These are phyloP conservation scores for Xylaria longipes DNA, from an alignment of 495 filamentous ascomycete species.

Conservation along the genomic window DNA sequence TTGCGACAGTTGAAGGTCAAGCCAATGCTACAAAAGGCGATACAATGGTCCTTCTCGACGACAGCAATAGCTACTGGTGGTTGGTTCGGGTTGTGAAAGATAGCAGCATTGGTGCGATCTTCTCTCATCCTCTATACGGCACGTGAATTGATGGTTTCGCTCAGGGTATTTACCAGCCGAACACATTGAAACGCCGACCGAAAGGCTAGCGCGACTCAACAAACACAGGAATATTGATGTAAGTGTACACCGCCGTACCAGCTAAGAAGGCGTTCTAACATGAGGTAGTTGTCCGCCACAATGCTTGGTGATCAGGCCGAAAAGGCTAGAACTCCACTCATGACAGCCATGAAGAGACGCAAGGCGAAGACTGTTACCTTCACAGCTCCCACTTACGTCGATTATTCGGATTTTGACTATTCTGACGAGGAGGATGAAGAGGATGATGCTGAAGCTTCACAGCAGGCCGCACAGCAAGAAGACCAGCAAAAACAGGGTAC, in stretches of 20 bases:
- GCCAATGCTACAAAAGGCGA: constrained; percentile 98
- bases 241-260: constrained; percentile 43
- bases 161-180: constrained; percentile 94
- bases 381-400: constrained; percentile 82
- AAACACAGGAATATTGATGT: constrained; percentile 99
- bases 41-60: constrained; percentile 99
- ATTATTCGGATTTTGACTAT: constrained; percentile 90
- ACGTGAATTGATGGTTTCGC: constrained; percentile 5
- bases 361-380: constrained; percentile 93
- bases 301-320: constrained; percentile 93
- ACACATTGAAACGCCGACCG: constrained; percentile 98
- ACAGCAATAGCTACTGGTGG: constrained; percentile 99
- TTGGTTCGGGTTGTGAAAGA: constrained; percentile 96
- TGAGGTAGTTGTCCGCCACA: constrained; percentile 76
- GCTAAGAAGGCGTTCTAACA: constrained; percentile 24
- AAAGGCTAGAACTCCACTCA: constrained; percentile 87
- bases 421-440: constrained; percentile 85
- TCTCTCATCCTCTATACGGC: not conserved
- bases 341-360: constrained; percentile 85
- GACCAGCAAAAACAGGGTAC: constrained; percentile 36
- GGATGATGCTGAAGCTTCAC: constrained; percentile 58
- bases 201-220: constrained; percentile 90
- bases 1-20: constrained; percentile 96
- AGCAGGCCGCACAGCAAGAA: constrained; percentile 44
- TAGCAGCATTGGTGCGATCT: constrained; percentile 84